Base-by-base conservation (phyloP, 148 eudicot species). In the Chenopodium album region DNA sequence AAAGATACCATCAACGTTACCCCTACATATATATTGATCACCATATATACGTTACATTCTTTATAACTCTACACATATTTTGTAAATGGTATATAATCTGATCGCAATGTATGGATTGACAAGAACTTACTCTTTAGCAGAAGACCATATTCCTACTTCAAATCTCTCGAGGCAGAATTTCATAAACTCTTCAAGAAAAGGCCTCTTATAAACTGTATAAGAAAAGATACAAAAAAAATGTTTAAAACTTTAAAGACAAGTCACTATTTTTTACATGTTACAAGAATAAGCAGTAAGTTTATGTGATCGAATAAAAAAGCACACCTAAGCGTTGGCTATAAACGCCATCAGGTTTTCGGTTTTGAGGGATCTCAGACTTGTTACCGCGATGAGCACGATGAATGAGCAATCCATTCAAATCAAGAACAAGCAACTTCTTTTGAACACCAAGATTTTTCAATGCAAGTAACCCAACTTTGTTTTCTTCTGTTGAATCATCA, bases 71-170 rank as follows among this genome's bases (percentile, higher is more conserved):
- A 66, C 34, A 9, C 9, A 66, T 66, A 10, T 66, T 66, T 26
- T 62, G 26, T 62, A 22, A 62, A 20, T 9, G 10, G 10, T 56
- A 56, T 60, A 62, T 6, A 37, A 26, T 26, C 26, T 37, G 44
- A 37, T 22, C 22, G 12, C 14, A 2, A 47, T 44, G 7, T 50
- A 46, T 72, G 26, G 2, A 72, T 72, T 41, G 29, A 50, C 44
- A 41, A 41, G 4, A 52, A 79, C 90, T 80, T 71, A 86, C 88
- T 85, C 88, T 83, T 69, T 80, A 0, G 89, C 87, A 46, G 91
- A 80, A 46, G 91, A 89, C 91, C 91, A 90, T 11, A 90, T 63
- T 63, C 86, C 93, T 6, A 90, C 90, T 59, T 89, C 84, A 84
- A 90, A 90, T 71, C 82, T 87, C 64, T 90, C 87, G 20, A 87